Conservation (phyloP, 208 protist genomes). For the Porcisia deanei region DNA sequence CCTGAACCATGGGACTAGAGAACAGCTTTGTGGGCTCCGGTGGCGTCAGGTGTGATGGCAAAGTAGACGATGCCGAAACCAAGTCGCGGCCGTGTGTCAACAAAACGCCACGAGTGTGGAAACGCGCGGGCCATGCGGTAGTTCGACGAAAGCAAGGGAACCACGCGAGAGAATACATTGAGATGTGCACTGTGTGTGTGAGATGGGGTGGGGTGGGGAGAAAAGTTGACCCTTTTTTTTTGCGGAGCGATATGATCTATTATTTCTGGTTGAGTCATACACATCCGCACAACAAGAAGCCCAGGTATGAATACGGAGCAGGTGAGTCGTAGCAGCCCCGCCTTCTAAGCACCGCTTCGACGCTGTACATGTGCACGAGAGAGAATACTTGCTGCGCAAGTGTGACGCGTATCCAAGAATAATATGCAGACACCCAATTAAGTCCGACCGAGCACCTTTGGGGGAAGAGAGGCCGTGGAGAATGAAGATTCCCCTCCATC, state of each 20-base stretch:
- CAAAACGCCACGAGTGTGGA: not conserved
- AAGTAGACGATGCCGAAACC: not conserved
- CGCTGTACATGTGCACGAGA: not conserved
- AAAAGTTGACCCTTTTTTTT: not conserved
- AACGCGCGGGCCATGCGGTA: not conserved
- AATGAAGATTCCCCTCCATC: no score
- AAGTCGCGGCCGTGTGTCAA: not conserved
- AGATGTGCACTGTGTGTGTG: not conserved
- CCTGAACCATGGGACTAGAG: constrained; percentile 6
- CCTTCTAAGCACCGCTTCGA: not conserved
- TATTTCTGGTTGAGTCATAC: not conserved
- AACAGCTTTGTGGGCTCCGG: not conserved
- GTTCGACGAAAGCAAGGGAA: not conserved
- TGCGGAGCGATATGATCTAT: not conserved
- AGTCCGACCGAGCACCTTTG: not conserved
- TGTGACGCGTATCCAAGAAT: not conserved
- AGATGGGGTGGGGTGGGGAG: not conserved
- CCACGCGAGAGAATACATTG: not conserved
- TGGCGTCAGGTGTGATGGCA: not conserved
- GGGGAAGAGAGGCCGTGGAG: no score
- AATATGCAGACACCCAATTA: no score
- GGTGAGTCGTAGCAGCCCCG: not conserved
- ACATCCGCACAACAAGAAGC: not conserved
- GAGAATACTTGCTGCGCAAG: not conserved
- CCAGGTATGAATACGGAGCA: not conserved